Evolutionary conservation across 2,329 filamentous ascomycete genomes (phyloP).

Genomic region (Fusarium longipes): DNA sequence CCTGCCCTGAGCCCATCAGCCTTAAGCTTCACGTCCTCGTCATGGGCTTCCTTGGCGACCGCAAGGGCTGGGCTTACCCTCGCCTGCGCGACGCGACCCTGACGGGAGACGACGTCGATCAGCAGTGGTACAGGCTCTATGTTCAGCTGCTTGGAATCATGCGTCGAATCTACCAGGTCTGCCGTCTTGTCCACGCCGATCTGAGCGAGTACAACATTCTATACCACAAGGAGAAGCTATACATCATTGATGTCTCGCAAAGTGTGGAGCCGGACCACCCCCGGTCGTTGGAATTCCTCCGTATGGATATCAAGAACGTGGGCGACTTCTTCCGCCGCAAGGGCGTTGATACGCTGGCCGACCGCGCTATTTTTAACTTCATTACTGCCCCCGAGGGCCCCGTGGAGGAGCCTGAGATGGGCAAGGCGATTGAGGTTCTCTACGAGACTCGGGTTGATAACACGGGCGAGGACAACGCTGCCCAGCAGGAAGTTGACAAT

Average conservation of each 20-base stretch:
- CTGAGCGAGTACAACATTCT: constrained; percentile 98
- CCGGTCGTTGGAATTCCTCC: constrained; percentile 88
- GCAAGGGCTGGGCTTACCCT: constrained; percentile 87
- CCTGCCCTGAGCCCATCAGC: constrained; percentile 88
- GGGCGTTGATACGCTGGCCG: constrained; percentile 82
- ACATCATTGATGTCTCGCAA: constrained; percentile 97
- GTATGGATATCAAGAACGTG: constrained; percentile 99
- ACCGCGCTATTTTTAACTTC: constrained; percentile 86
- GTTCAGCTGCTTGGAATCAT: constrained; percentile 87
- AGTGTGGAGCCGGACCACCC: constrained; percentile 98
- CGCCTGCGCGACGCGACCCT: constrained; percentile 88
- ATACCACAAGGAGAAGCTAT: constrained; percentile 84
- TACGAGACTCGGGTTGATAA: constrained; percentile 67
- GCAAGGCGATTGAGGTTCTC: constrained; percentile 72
- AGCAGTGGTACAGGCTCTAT: constrained; percentile 83
- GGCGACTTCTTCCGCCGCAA: constrained; percentile 91
- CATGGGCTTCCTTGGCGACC: constrained; percentile 92
- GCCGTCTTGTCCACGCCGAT: constrained; percentile 93
- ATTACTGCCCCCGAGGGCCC: constrained; percentile 73
- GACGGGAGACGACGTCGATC: constrained; percentile 71
- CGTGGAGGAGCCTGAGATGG: constrained; percentile 70
- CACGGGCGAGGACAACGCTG: constrained; percentile 63
- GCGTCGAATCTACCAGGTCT: constrained; percentile 92
- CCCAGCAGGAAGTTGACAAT: constrained; percentile 79
- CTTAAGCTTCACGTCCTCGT: constrained; percentile 94